phyloP scores from a whole-genome alignment of 257 asterid species.

The Solanum megistacrolobum region DNA sequence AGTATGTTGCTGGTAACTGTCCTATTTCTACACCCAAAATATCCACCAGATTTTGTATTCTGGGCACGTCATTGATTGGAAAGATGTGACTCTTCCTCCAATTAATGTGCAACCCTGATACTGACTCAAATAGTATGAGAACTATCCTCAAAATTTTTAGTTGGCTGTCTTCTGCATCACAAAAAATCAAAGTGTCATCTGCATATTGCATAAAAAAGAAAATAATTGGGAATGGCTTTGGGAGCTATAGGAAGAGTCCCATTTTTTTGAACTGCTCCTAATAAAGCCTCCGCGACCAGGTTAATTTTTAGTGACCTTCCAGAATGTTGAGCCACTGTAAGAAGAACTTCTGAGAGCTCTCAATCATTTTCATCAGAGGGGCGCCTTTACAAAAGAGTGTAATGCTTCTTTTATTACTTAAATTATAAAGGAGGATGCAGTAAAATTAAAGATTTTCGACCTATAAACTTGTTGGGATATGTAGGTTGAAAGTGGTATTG shows the following conservation, averaged over 20 bases:
- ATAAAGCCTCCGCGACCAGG: neutral
- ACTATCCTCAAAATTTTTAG: too few species aligned
- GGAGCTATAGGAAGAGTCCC: neutral
- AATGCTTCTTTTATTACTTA: neutral
- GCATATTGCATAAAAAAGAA: neutral
- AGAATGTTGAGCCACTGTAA: neutral
- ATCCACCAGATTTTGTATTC: too few species aligned
- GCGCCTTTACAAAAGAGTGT: neutral
- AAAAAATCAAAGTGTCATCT: too few species aligned
- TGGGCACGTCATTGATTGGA: too few species aligned
- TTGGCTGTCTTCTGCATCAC: too few species aligned
- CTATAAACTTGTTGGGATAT: neutral
- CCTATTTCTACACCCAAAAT: too few species aligned
- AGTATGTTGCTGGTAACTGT: too few species aligned
- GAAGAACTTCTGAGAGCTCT: neutral
- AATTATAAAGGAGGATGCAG: neutral
- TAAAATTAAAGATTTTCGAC: neutral
- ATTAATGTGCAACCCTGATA: too few species aligned
- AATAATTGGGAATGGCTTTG: neutral
- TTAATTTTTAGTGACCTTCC: neutral
- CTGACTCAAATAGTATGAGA: too few species aligned
- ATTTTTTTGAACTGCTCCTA: neutral
- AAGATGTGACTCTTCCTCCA: too few species aligned
- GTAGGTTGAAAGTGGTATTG: neutral
- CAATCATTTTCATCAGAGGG: neutral